Percentiles rank a stretch among this genome's conserved stretches.
phyloP scores from a whole-genome alignment of 164 flowering plant genomes.

The Brasenia schreberi region DNA sequence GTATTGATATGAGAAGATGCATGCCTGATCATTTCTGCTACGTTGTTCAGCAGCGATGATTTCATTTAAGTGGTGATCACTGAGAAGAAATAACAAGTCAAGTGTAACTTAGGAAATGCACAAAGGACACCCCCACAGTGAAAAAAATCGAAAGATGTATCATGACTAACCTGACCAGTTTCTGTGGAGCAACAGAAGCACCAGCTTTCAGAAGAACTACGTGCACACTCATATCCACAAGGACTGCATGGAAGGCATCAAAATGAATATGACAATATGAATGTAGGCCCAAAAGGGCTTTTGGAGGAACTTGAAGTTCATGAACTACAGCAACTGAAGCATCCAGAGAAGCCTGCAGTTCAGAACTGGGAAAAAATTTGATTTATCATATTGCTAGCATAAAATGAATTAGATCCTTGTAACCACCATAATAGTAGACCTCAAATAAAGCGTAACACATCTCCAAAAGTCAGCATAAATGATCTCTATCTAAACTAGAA shows the following conservation, averaged over 20 bases:
- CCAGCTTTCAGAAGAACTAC: slow-evolving; percentile 49
- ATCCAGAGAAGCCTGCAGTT: slow-evolving; percentile 41
- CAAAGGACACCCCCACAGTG: not conserved
- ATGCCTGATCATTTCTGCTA: too few species aligned
- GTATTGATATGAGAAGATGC: too few species aligned
- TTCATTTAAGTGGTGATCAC: not conserved
- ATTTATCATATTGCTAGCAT: too few species aligned
- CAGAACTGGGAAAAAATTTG: slow-evolving; percentile 29
- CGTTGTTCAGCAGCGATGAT: too few species aligned
- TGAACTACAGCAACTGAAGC: slow-evolving; percentile 67
- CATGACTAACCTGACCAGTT: slow-evolving; percentile 53
- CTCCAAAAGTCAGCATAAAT: too few species aligned
- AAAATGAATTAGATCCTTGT: too few species aligned
- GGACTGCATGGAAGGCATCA: slow-evolving; percentile 27
- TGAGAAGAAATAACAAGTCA: not conserved
- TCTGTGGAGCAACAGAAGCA: slow-evolving; percentile 17
- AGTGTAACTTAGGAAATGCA: too few species aligned
- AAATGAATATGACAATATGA: slow-evolving; percentile 94
- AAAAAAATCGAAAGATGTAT: slow-evolving; percentile 14
- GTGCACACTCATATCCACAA: slow-evolving; percentile 72
- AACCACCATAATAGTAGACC: too few species aligned
- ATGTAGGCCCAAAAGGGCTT: slow-evolving; percentile 91
- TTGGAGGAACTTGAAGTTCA: slow-evolving; percentile 45
- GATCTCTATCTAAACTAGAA: too few species aligned
- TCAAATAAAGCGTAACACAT: too few species aligned